A percentile compares a stretch with the other conserved stretches of the same genome.
These are phyloP conservation scores for Rhipidocladum racemiflorum DNA, from an alignment of 176 grass and related monocot genomes.

Conservation along the genomic window DNA sequence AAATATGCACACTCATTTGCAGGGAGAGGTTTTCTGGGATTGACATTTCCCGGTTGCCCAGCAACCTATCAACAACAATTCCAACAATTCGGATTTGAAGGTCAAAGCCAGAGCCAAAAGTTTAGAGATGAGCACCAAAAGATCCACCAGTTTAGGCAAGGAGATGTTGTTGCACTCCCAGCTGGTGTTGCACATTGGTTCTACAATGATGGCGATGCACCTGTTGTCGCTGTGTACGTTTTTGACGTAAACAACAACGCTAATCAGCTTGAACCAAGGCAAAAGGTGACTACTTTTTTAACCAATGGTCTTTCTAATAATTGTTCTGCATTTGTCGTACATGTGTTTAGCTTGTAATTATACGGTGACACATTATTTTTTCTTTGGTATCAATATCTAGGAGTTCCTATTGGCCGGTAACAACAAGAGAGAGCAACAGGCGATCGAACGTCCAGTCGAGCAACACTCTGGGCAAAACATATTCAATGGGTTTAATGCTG, in stretches of 20 bases:
- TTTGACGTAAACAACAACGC: not conserved
- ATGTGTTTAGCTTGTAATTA: not conserved
- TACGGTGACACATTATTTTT: not conserved
- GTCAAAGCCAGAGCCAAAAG: not conserved
- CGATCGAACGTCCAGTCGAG: not conserved
- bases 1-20: not conserved
- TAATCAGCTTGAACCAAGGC: not conserved
- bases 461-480: constrained; percentile 15
- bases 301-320: not conserved
- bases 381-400: constrained; percentile 5
- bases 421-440: constrained; percentile 2
- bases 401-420: constrained; percentile 44
- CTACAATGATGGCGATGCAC: not conserved
- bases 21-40: not conserved
- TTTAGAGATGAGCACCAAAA: too few relatives aligned
- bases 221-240: constrained; percentile 22
- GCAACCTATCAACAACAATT: not conserved
- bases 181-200: constrained; percentile 28
- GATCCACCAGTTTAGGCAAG: constrained; percentile 9
- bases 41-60: not conserved
- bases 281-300: not conserved
- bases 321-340: not conserved
- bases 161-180: constrained; percentile 17
- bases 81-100: not conserved
- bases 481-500: constrained; percentile 24